phyloP scores from a whole-genome alignment of 2,329 filamentous ascomycete species.

The Diaporthe sp. region DNA sequence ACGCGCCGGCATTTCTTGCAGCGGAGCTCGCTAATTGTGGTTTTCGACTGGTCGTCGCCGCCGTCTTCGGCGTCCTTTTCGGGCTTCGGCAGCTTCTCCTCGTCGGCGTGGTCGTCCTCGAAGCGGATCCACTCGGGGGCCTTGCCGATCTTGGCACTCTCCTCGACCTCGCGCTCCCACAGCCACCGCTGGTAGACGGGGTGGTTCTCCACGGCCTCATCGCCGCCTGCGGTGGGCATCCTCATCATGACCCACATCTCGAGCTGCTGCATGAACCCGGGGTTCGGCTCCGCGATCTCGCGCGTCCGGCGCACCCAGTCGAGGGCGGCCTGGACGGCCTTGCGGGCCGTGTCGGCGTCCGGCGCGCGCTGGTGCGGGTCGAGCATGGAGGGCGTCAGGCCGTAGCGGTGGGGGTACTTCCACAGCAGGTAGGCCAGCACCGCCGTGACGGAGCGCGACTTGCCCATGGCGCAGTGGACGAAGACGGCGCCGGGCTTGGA shows the following conservation, averaged over 20 bases:
- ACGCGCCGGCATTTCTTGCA: constrained; percentile 91
- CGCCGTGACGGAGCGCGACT: constrained; percentile 90
- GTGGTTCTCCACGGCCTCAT: constrained; percentile 68
- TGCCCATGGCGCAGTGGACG: constrained; percentile 90
- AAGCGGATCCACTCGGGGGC: constrained; percentile 89
- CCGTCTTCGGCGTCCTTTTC: constrained; percentile 35
- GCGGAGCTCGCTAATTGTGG: constrained; percentile 68
- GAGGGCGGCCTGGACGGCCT: constrained; percentile 74
- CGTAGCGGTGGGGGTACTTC: constrained; percentile 69
- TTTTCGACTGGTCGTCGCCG: constrained; percentile 35
- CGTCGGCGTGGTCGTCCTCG: constrained; percentile 73
- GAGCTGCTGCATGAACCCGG: constrained; percentile 91
- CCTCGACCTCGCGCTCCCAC: constrained; percentile 67
- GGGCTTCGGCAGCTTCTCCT: constrained; percentile 53
- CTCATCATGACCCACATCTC: constrained; percentile 90
- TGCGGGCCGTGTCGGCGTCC: constrained; percentile 53
- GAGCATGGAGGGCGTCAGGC: constrained; percentile 59
- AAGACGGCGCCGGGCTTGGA: constrained; percentile 60
- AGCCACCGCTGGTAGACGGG: constrained; percentile 84
- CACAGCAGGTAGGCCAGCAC: constrained; percentile 88
- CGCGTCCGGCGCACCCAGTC: constrained; percentile 77
- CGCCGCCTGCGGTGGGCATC: constrained; percentile 72
- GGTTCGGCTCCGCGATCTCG: constrained; percentile 88
- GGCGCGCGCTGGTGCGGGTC: constrained; percentile 43
- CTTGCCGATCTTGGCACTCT: constrained; percentile 77